phyloP scores from a whole-genome alignment of 2,329 filamentous ascomycete species.

The Xylaria hypoxylon region DNA sequence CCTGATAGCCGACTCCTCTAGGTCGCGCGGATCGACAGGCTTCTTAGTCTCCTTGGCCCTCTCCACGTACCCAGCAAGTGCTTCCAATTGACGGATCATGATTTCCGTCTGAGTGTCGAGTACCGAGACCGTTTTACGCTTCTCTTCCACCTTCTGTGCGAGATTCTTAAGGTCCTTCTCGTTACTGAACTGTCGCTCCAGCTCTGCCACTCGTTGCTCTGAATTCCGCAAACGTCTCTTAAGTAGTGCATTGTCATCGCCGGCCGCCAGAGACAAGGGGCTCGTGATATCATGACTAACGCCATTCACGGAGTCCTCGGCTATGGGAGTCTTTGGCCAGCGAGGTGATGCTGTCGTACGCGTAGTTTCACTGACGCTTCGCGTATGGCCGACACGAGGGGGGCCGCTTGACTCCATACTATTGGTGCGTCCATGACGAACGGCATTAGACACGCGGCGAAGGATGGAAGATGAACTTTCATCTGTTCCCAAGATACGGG shows the following conservation, averaged over 20 bases:
- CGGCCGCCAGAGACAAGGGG: constrained; percentile 71
- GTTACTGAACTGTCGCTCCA: constrained; percentile 80
- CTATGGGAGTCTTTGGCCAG: constrained; percentile 75
- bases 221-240: constrained; percentile 83
- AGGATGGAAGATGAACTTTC: constrained; percentile 83
- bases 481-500: constrained; percentile 83
- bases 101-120: constrained; percentile 95
- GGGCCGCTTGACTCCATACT: constrained; percentile 72
- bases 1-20: constrained; percentile 92
- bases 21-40: constrained; percentile 80
- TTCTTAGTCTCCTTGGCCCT: constrained; percentile 85
- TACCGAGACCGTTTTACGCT: constrained; percentile 94
- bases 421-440: constrained; percentile 90
- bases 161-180: constrained; percentile 78
- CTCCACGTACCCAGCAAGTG: constrained; percentile 88
- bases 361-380: constrained; percentile 76
- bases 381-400: constrained; percentile 63
- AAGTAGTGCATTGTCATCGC: constrained; percentile 74
- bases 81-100: constrained; percentile 90
- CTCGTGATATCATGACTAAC: constrained; percentile 74
- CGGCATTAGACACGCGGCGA: constrained; percentile 90
- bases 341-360: constrained; percentile 72
- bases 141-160: constrained; percentile 89
- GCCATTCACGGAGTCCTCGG: constrained; percentile 63
- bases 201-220: constrained; percentile 85